A percentile compares a stretch with the other conserved stretches of the same genome.
Conservation (phyloP, 495 filamentous ascomycete genomes). For the Neurospora sp. region DNA sequence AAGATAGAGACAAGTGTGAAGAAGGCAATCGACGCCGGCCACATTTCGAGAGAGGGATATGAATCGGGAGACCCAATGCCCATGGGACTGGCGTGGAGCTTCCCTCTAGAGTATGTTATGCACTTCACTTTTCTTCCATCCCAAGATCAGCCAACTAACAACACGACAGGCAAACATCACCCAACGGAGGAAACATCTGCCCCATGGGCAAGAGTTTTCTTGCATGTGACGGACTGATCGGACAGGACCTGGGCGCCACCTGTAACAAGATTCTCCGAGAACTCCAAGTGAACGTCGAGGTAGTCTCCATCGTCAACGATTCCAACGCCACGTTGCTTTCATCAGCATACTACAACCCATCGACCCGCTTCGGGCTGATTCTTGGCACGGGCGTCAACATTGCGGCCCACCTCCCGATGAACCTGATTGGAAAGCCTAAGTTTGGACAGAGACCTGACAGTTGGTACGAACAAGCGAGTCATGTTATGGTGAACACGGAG, state of each 20-base stretch:
- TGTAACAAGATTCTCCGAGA: conserved; percentile 37
- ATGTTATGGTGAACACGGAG: conserved; percentile 74
- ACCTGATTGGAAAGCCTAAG: conserved; percentile 40
- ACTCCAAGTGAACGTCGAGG: conserved; percentile 44
- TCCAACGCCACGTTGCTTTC: conserved; percentile 71
- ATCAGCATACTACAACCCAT: conserved; percentile 58
- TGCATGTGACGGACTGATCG: conserved; percentile 39
- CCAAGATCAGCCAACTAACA: conserved; percentile 8
- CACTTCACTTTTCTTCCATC: not conserved
- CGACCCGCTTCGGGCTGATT: conserved; percentile 49
- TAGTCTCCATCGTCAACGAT: conserved; percentile 78
- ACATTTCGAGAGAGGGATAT: conserved; percentile 6
- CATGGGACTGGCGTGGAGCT: conserved; percentile 77
- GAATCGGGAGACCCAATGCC: conserved; percentile 22
- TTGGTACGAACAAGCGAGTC: conserved; percentile 46
- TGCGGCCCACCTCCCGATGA: conserved; percentile 42
- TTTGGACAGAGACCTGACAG: conserved; percentile 40
- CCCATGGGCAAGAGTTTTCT: conserved; percentile 80
- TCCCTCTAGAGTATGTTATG: conserved; percentile 65
- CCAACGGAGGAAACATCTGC: conserved; percentile 63
- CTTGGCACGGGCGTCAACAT: conserved; percentile 49
- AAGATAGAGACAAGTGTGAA: conserved; percentile 51
- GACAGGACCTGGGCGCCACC: conserved; percentile 42
- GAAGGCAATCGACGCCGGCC: conserved; percentile 22
- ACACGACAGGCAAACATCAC: conserved; percentile 57